Evolutionary conservation across 352 stramenopile species (phyloP), one percentile per base, ranked within the genome.

Genomic region (Globisporangium irregulare): DNA sequence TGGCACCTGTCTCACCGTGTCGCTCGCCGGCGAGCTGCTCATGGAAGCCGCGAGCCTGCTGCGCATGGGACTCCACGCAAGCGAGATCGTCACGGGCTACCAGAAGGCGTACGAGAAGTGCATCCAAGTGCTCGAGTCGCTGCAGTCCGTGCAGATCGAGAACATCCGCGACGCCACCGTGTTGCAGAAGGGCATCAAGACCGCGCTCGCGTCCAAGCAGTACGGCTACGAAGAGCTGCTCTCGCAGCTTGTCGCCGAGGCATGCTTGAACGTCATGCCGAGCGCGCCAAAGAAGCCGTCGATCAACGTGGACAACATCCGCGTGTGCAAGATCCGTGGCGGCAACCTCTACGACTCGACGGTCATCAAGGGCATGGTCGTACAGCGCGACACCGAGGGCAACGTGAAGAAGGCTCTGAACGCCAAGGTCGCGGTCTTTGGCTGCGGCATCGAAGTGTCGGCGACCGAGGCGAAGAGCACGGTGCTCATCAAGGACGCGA

Each of bases 401-500:
- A 84, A 84, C 22, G 78, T 99, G 24, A 98, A 97, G 73, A 93
- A 96, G 59, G 94, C 85, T 14, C 66, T 92, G 22, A 86, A 97
- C 67, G 96, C 95, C 46, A 99, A 99, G 80, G 83, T 99, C 56
- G 94, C 92, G 4, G 93, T 99, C 29, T 99, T 99, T 79, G 96
- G 92, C 62, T 99, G 95, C 68, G 98, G 96, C 48, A 92, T 99
- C 64, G 98, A 99, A 82, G 93, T 98, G 22, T 97, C 90, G 55
- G 89, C 86, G 46, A 99, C 97, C 1, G 98, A 99, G 79, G 97
- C 98, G 29, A 99, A 99, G 89, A 98, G 98, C 76, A 99, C 98
- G 3, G 98, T 99, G 64, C 86, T 99, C n/a, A 99, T 99, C 79
- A 98, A 99, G 82, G 98, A 92, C 68, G 98, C 98, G 12, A 97